phyloP scores from a whole-genome alignment of 139 green algal genomes.

The Coelastrella sp. region DNA sequence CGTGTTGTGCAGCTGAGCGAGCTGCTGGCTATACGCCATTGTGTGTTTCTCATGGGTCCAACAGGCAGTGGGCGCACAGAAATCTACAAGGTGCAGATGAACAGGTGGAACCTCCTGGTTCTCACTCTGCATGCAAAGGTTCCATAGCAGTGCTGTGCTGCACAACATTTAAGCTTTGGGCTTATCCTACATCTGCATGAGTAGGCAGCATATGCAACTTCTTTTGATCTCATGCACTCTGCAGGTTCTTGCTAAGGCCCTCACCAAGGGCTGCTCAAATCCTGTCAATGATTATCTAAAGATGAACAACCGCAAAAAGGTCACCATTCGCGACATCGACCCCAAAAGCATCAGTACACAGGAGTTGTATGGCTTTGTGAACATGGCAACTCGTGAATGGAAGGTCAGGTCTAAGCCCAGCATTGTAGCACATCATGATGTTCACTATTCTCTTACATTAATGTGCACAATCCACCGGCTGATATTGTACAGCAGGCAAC shows the following conservation, averaged over 20 bases:
- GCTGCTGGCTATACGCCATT: constrained; percentile 88
- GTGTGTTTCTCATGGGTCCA: constrained; percentile 90
- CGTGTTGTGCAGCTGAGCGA: constrained; percentile 84
- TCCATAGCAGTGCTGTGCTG: too few species aligned
- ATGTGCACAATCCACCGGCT: neutral
- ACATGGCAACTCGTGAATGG: constrained; percentile 90
- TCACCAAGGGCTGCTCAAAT: constrained; percentile 74
- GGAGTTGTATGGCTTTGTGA: constrained; percentile 92
- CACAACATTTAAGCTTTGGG: neutral
- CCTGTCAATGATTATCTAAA: constrained; percentile 91
- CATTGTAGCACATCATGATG: neutral
- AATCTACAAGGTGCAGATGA: constrained; percentile 63
- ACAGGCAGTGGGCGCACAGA: constrained; percentile 82
- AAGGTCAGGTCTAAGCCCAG: constrained; percentile 58
- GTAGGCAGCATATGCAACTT: neutral
- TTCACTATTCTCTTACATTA: neutral
- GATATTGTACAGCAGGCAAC: neutral
- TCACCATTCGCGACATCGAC: constrained; percentile 87
- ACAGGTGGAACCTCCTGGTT: too few species aligned
- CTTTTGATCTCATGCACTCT: neutral
- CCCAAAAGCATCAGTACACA: constrained; percentile 91
- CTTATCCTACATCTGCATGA: neutral
- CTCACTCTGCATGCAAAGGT: too few species aligned
- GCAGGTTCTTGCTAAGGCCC: constrained; percentile 81
- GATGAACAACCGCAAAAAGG: constrained; percentile 88